Evolutionary conservation across 441 rosid genomes (phyloP).

Genomic region (Gossypium aridum): DNA sequence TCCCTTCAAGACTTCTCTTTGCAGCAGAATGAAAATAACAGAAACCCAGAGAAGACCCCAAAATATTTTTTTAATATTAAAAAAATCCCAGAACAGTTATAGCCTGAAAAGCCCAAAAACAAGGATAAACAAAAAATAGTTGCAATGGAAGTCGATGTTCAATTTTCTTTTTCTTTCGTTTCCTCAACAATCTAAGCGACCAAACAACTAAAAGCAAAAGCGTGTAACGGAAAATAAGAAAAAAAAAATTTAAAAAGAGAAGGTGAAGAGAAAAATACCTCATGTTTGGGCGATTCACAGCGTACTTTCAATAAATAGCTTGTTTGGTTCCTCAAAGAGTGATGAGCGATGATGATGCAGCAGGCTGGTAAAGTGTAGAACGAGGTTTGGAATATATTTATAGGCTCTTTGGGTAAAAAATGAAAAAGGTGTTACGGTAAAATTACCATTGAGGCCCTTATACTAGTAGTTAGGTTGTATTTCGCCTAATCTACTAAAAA

Average conservation of each 20-base stretch:
- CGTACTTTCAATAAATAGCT: not conserved
- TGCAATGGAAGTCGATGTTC: not conserved
- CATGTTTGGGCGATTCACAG: slow-evolving; percentile 1
- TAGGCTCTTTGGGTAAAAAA: too few species aligned
- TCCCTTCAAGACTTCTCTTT: not conserved
- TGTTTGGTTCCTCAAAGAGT: not conserved
- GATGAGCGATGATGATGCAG: not conserved
- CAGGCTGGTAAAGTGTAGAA: not conserved
- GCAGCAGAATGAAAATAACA: not conserved
- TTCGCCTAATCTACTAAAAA: too few species aligned
- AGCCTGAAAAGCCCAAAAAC: not conserved
- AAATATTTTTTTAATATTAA: not conserved
- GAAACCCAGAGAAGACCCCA: not conserved
- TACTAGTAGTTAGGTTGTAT: too few species aligned
- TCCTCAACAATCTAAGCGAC: slow-evolving; percentile 1
- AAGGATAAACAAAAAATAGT: not conserved
- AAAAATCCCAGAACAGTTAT: not conserved
- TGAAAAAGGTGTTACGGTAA: too few species aligned
- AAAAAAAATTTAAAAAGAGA: not conserved
- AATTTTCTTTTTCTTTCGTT: not conserved
- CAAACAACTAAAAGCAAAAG: not conserved
- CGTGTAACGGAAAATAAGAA: not conserved
- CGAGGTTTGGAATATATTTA: too few species aligned
- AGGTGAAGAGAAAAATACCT: not conserved
- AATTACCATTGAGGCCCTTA: too few species aligned